A percentile compares a stretch with the other conserved stretches of the same genome.
These are phyloP conservation scores for Tylopilus balloui DNA, from an alignment of 768 basidiomycete species.

Conservation along the genomic window DNA sequence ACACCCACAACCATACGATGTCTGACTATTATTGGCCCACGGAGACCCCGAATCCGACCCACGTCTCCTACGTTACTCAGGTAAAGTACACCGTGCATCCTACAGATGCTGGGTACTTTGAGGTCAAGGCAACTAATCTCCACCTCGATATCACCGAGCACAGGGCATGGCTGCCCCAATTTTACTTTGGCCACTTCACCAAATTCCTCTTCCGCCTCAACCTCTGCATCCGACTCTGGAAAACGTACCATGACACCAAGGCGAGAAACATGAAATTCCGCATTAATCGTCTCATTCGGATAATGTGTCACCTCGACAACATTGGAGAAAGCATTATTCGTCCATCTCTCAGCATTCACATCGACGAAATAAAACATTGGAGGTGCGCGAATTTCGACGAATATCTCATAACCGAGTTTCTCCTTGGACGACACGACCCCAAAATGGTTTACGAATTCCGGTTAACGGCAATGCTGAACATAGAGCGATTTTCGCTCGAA, in stretches of 20 bases:
- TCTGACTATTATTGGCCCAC: not conserved
- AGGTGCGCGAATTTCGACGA: not conserved
- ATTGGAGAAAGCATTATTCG: not conserved
- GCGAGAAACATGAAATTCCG: not conserved
- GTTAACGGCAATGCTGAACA: not conserved
- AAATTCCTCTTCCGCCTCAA: not conserved
- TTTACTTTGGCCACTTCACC: not conserved
- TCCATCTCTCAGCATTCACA: not conserved
- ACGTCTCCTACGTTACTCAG: not conserved
- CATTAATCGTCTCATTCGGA: not conserved
- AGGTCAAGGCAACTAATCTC: not conserved
- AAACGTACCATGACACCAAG: not conserved
- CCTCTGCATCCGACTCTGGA: not conserved
- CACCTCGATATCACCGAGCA: not conserved
- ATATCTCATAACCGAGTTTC: not conserved
- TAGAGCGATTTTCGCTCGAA: not conserved
- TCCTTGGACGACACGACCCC: not conserved
- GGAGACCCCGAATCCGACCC: not conserved
- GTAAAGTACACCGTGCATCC: not conserved
- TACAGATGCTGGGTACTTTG: not conserved
- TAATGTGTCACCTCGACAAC: not conserved
- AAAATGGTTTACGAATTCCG: not conserved
- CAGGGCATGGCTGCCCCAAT: not conserved
- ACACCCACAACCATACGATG: not conserved
- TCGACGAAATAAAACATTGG: not conserved